phyloP scores from a whole-genome alignment of 2,329 filamentous ascomycete species.

The Albophoma yamanashiensis region DNA sequence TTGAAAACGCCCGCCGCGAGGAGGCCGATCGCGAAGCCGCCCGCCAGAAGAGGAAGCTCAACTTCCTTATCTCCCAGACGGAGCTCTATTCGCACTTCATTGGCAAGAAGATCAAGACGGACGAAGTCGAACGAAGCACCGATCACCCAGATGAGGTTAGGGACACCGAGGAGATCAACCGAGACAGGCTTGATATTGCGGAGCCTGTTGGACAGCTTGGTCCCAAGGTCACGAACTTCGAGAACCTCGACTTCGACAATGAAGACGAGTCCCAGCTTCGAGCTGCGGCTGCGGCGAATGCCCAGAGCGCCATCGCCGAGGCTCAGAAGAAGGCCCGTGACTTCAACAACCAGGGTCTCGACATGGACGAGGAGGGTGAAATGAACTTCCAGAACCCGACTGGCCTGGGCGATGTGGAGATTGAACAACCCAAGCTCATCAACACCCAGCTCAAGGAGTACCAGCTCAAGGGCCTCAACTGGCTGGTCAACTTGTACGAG shows the following conservation, averaged over 20 bases:
- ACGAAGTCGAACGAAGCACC: slow-evolving; percentile 84
- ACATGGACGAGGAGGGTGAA: slow-evolving; percentile 83
- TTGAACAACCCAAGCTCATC: slow-evolving; percentile 88
- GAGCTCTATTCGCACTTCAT: slow-evolving; percentile 99
- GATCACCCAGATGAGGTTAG: slow-evolving; percentile 65
- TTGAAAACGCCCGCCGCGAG: slow-evolving; percentile 92
- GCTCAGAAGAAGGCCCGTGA: slow-evolving; percentile 86
- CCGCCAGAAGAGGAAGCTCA: slow-evolving; percentile 95
- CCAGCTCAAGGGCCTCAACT: slow-evolving; percentile 97
- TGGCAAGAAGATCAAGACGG: slow-evolving; percentile 97
- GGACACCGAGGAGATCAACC: slow-evolving; percentile 28
- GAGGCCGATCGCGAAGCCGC: slow-evolving; percentile 97
- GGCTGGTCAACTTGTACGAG: slow-evolving; percentile 97
- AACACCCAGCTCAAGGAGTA: slow-evolving; percentile 96
- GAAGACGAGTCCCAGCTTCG: slow-evolving; percentile 78
- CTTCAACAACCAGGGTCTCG: slow-evolving; percentile 68
- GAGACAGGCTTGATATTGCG: slow-evolving; percentile 36
- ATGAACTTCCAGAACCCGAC: slow-evolving; percentile 99
- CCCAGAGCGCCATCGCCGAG: slow-evolving; percentile 89
- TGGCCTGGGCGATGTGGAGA: slow-evolving; percentile 85
- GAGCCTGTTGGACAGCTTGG: slow-evolving; percentile 44
- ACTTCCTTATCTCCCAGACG: slow-evolving; percentile 98
- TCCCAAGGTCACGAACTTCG: slow-evolving; percentile 80
- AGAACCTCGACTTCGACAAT: slow-evolving; percentile 90
- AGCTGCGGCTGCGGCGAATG: slow-evolving; percentile 85